Base-by-base conservation (phyloP, 306 rosid genomes). In the Begonia peltatifolia region DNA sequence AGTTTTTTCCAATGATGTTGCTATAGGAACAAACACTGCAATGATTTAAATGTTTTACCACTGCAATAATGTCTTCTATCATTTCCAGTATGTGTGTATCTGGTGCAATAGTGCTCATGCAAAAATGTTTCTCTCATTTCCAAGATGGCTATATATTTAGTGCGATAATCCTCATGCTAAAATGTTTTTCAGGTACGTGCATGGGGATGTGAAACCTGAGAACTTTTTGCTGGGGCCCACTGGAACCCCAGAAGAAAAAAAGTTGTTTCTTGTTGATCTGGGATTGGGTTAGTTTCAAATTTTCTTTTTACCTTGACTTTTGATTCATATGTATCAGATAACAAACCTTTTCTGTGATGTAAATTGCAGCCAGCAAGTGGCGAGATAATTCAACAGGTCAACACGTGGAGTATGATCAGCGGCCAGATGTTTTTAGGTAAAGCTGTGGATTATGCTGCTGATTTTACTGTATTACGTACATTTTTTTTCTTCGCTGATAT, bases 181-280 rank as follows among this genome's bases (percentile, higher is more conserved):
- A 50, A 60, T 60, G 53, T 47, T 14, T 56, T 63, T 36, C 65
- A 75, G 80, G 66, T 75, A 75, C 58, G 80, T 75, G 59, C 80
- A 75, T 20, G 80, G 80, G 25, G 80, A 75, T 12, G 76, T 75
- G 50, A 75, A 75, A 53, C 80, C 80, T 52, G 80, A 75, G 65
- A 75, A 75, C 46, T 75, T 75, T 67, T 63, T 75, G 60, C 76
- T 75, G 2, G 80, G 80, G 9, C 76, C 80, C 13, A 59, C 71
- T 52, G 80, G 76, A 42, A 70, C 76, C 52, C 62, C 36, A 0
- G 76, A 75, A 55, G 80, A 75, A 59, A 75, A 70, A 59, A 75
- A 70, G 63, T 58, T 75, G 56, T 75, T 70, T 67, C 76, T 75
- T 47, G 80, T 75, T 59, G 80, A 75, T 60, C 76, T 75, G 59